Evolutionary conservation across 2,329 filamentous ascomycete species (phyloP), one percentile per base, ranked within the genome.

Genomic region (Phyllosticta ampelicida): DNA sequence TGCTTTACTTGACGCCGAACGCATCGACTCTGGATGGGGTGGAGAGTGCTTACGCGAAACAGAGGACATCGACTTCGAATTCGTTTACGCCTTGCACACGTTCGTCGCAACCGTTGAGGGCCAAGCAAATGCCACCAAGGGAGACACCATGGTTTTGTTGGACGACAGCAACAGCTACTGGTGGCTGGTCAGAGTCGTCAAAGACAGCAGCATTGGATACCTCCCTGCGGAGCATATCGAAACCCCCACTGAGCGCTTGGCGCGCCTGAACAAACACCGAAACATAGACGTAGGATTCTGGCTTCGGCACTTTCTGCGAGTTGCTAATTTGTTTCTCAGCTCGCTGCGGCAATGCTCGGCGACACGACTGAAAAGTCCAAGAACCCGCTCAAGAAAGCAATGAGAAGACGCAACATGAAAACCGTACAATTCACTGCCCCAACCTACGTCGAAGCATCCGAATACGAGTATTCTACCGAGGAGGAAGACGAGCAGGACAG

Each of bases 41-140:
- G 81, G 81, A 75, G 82, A 88, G 78, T 86, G 86, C 90, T 96
- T 90, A 96, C 87, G 83, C 80, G 80, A 86, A 74, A 73, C 79
- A 97, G 94, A 99, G 82, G 94, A 99, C 69, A 99, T 99, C 74
- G 94, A 99, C 80, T 97, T 99, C 78, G 92, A 97, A 72, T 97
- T 97, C 75, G 94, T 99, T 61, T 99, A 99, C 76, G 94, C 94
- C 26, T 79, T 99, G 60, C 94, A 97, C 72, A 99, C 92, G 2
- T 99, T 99, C 68, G 89, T 96, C 63, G 94, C 94, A 26, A 97
- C 94, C 0, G 94, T 99, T 53, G 94, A 99, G 74, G 94, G 94
- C 26, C 94, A 99, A 74, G 94, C 94, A 62, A 99, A 97, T 77
- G 94, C 94, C 60, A 95, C 90, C 30, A 99, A 99, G 75, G 94